A percentile compares a stretch with the other conserved stretches of the same genome.
These are phyloP conservation scores for Sphaerulina musiva DNA, from an alignment of 2,329 filamentous ascomycete genomes.

Conservation along the genomic window DNA sequence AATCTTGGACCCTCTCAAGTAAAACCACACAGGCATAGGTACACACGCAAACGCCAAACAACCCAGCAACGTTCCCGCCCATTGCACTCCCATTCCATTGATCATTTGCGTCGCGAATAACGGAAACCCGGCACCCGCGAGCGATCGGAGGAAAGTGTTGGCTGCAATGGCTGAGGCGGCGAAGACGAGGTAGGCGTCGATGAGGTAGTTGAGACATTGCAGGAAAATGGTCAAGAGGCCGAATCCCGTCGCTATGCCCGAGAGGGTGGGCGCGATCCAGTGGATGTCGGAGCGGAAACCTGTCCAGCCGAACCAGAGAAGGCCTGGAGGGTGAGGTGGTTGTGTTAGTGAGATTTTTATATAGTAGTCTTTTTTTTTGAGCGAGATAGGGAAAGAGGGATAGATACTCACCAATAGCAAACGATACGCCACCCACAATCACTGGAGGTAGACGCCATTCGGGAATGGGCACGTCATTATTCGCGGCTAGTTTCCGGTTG, in stretches of 20 bases:
- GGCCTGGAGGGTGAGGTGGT: background rate
- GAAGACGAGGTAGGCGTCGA: constrained; percentile 54
- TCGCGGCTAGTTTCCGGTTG: constrained; percentile 29
- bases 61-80: constrained; percentile 42
- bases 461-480: constrained; percentile 39
- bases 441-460: constrained; percentile 42
- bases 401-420: constrained; percentile 22
- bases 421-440: constrained; percentile 46
- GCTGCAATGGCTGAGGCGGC: constrained; percentile 34
- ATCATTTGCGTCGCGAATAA: constrained; percentile 49
- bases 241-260: constrained; percentile 40
- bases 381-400: too few relatives aligned
- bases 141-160: constrained; percentile 39
- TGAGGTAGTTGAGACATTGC: constrained; percentile 37
- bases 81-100: constrained; percentile 46
- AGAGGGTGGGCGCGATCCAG: constrained; percentile 43
- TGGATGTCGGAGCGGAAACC: constrained; percentile 34
- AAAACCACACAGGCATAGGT: constrained; percentile 42
- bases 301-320: constrained; percentile 44
- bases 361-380: too few relatives aligned
- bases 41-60: constrained; percentile 39
- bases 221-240: constrained; percentile 40
- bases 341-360: too few relatives aligned
- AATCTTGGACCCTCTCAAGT: constrained; percentile 39
- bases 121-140: constrained; percentile 40